phyloP scores from a whole-genome alignment of 208 protist genomes.

The Leishmania amazonensis region DNA sequence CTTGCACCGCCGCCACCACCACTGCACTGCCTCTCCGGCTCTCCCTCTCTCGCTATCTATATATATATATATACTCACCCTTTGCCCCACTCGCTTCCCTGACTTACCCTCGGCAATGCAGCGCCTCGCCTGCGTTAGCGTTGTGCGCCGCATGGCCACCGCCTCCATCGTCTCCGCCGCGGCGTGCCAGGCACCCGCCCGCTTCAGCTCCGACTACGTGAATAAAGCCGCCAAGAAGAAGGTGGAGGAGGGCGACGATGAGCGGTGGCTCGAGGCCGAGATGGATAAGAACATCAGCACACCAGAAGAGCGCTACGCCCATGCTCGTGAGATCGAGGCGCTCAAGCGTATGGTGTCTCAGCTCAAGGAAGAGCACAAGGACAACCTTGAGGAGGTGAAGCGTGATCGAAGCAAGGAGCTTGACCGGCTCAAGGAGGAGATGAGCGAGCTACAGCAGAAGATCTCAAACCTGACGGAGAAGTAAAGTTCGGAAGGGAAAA shows the following conservation, averaged over 20 bases:
- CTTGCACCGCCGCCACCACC: neutral
- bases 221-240: constrained; percentile 62
- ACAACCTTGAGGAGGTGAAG: constrained; percentile 46
- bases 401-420: constrained; percentile 47
- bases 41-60: neutral
- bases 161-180: constrained; percentile 7
- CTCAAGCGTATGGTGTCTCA: constrained; percentile 56
- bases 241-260: constrained; percentile 42
- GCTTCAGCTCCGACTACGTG: constrained; percentile 29
- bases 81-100: neutral
- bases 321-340: constrained; percentile 56
- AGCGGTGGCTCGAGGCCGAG: constrained; percentile 90
- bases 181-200: constrained; percentile 11
- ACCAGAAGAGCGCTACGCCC: constrained; percentile 84
- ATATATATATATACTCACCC: neutral
- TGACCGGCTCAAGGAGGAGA: constrained; percentile 54
- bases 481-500: neutral
- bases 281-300: constrained; percentile 80
- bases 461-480: constrained; percentile 46
- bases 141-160: constrained; percentile 7
- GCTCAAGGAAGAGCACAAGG: constrained; percentile 49
- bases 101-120: constrained; percentile 12
- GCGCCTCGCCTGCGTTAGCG: constrained; percentile 15
- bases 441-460: constrained; percentile 44
- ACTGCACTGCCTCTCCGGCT: neutral